Evolutionary conservation across 139 green algal genomes (phyloP), one percentile per base, ranked within the genome.

Genomic region (Microglena sp.): DNA sequence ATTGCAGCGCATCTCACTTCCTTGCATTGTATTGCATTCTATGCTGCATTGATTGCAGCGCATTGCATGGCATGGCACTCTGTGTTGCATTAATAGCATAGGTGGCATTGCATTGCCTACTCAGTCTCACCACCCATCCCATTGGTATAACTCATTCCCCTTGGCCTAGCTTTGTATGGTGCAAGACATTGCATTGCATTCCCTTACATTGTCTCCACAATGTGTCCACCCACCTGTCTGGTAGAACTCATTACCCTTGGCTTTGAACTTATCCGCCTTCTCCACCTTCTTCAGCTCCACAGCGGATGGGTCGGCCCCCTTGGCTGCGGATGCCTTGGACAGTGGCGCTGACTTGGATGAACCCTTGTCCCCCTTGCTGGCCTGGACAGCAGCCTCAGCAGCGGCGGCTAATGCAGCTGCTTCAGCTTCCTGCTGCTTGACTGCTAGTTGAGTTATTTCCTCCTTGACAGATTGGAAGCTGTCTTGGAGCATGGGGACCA

Each of bases 171-270:
- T n/a, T n/a, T n/a, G n/a, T n/a, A n/a, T n/a, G n/a, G n/a, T n/a
- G n/a, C n/a, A n/a, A n/a, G n/a, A 21, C n/a, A 7, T 18, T 60
- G 53, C 26, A 34, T 29, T 63, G 21, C 55, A 63, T 55, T 32
- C 53, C 31, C 53, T 26, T 8, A 11, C 27, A 63, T 22, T 21
- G 26, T n/a, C 56, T 8, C 56, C 15, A 44, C 43, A 24, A 18
- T 27, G 11, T 29, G 28, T 29, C 6, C 4, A 22, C 55, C 26
- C 24, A 67, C 70, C 66, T 54, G 35, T 61, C 28, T 70, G 63
- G 60, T 76, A 86, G 3, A 68, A 27, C 36, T 82, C 75, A 44
- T 86, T 86, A 27, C 79, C 79, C 33, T 64, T 67, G 7, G 60
- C 64, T 31, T 86, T 86, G 35, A 67, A 55, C 33, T 69, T 71